Percentiles rank a stretch among this genome's conserved stretches.
Conservation (phyloP, 768 basidiomycete genomes). For the Galerina marginata region DNA sequence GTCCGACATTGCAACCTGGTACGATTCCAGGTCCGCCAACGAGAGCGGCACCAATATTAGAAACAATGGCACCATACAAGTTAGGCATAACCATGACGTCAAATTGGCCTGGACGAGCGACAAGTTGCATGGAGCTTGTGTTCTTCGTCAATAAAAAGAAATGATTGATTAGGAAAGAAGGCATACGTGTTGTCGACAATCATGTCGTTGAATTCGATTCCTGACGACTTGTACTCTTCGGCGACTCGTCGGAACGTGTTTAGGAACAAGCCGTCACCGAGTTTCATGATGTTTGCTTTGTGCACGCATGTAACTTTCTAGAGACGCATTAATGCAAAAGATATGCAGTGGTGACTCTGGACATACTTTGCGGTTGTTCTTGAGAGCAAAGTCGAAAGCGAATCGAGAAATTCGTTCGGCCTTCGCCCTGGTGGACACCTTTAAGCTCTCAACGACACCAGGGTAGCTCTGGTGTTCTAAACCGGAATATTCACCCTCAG, state of each 20-base stretch:
- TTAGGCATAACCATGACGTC: slow-evolving; percentile 99
- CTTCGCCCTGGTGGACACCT: slow-evolving; percentile 94
- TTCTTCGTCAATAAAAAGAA: slow-evolving; percentile 7
- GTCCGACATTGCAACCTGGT: slow-evolving; percentile 96
- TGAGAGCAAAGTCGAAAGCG: slow-evolving; percentile 98
- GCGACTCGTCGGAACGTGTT: slow-evolving; percentile 97
- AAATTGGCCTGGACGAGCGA: slow-evolving; percentile 93
- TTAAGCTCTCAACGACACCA: slow-evolving; percentile 97
- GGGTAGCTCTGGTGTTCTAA: slow-evolving; percentile 98
- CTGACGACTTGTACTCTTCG: slow-evolving; percentile 93
- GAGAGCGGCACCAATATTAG: slow-evolving; percentile 97
- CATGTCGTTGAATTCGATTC: slow-evolving; percentile 96
- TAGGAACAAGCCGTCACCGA: slow-evolving; percentile 98
- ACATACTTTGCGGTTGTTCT: slow-evolving; percentile 94
- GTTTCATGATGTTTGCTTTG: slow-evolving; percentile 99
- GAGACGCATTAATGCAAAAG: slow-evolving; percentile 1
- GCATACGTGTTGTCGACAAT: slow-evolving; percentile 97
- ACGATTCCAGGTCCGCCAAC: slow-evolving; percentile 99
- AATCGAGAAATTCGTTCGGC: slow-evolving; percentile 96
- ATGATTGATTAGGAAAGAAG: slow-evolving; percentile 6
- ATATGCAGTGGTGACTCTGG: slow-evolving; percentile 1
- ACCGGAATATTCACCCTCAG: slow-evolving; percentile 99
- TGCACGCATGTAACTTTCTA: slow-evolving; percentile 99
- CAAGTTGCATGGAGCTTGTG: slow-evolving; percentile 96
- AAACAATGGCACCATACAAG: slow-evolving; percentile 95